A percentile compares a stretch with the other conserved stretches of the same genome.
Evolutionary conservation across 2,329 filamentous ascomycete genomes (phyloP).

Genomic region (Trichoderma koningiopsis): DNA sequence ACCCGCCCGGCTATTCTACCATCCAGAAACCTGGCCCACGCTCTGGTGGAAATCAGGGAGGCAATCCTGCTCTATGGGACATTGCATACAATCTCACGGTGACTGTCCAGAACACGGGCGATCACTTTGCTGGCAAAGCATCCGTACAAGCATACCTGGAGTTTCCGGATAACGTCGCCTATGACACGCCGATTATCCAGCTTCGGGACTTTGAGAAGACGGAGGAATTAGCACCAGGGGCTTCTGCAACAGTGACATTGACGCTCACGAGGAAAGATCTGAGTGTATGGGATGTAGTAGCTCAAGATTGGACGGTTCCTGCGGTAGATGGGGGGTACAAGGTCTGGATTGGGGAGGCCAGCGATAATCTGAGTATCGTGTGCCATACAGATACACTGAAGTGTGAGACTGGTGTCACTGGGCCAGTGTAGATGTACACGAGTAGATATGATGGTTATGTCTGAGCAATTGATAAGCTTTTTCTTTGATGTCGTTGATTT

Average conservation of each 20-base stretch:
- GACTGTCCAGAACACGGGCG: slow-evolving; percentile 57
- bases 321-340: slow-evolving; percentile 41
- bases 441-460: not conserved
- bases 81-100: slow-evolving; percentile 47
- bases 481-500: not conserved
- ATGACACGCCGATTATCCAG: slow-evolving; percentile 68
- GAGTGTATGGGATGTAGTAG: slow-evolving; percentile 69
- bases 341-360: slow-evolving; percentile 45
- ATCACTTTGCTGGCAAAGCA: slow-evolving; percentile 45
- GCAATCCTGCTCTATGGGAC: slow-evolving; percentile 67
- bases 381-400: slow-evolving; percentile 37
- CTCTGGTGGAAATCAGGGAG: slow-evolving; percentile 70
- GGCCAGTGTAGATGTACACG: slow-evolving; percentile 25
- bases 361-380: slow-evolving; percentile 38
- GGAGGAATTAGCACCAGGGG: slow-evolving; percentile 52
- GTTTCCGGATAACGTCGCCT: slow-evolving; percentile 40
- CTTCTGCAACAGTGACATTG: slow-evolving; percentile 57
- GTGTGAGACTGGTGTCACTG: slow-evolving; percentile 34
- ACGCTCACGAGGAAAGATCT: slow-evolving; percentile 67
- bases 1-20: slow-evolving; percentile 67
- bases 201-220: slow-evolving; percentile 75
- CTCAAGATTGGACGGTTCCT: slow-evolving; percentile 68
- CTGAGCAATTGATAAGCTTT: not conserved
- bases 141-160: slow-evolving; percentile 51
- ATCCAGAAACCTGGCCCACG: slow-evolving; percentile 47